phyloP scores from a whole-genome alignment of 176 grass and related monocot genomes.

The Triticum aestivum region IWGSC_CS_RefSeq_v2.1 NC_057800.1:693197397-693197896 shows the following conservation, averaged over 20 bases:
- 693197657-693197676: slow-evolving; percentile 16
- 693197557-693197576: slow-evolving; percentile 80
- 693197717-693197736: slow-evolving; percentile 56
- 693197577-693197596: slow-evolving; percentile 82
- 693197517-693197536: slow-evolving; percentile 71
- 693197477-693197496: slow-evolving; percentile 34
- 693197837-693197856: slow-evolving; percentile 95
- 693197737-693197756: slow-evolving; percentile 73
- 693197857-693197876: slow-evolving; percentile 97
- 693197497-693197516: slow-evolving; percentile 70
- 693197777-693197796: slow-evolving; percentile 6
- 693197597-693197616: slow-evolving; percentile 94
- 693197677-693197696: slow-evolving; percentile 7
- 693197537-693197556: slow-evolving; percentile 93
- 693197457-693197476: slow-evolving; percentile 21
- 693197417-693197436: slow-evolving; percentile 69
- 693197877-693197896: slow-evolving; percentile 92
- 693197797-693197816: slow-evolving; percentile 98
- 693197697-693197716: slow-evolving; percentile 13
- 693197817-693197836: slow-evolving; percentile 98
- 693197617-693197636: slow-evolving; percentile 86
- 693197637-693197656: slow-evolving; percentile 80
- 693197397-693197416: slow-evolving; percentile 69
- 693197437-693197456: slow-evolving; percentile 8
- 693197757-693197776: slow-evolving; percentile 16